Percentiles rank a stretch among this genome's conserved stretches.
Evolutionary conservation across 1,284 basidiomycete species (phyloP).

Genomic region (Melanopsichium pennsylvanicum): DNA sequence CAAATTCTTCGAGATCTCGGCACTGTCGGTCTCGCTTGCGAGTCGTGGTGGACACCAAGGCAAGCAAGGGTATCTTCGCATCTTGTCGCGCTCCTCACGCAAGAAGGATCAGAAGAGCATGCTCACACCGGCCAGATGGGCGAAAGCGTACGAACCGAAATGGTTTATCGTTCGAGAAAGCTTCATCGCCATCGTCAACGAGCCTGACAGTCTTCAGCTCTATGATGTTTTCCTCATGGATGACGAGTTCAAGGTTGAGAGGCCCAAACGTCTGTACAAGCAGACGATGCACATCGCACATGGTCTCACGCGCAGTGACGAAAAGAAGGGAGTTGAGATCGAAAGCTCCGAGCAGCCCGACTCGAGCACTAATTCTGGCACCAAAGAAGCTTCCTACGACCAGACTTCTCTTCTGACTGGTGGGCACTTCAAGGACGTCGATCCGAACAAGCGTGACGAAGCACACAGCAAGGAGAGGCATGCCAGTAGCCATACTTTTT

Average conservation of each 20-base stretch:
- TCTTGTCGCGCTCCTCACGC: constrained; percentile 67
- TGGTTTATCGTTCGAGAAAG: constrained; percentile 96
- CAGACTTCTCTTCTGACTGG: constrained; percentile 57
- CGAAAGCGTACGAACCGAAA: constrained; percentile 74
- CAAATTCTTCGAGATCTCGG: constrained; percentile 93
- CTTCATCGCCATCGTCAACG: constrained; percentile 85
- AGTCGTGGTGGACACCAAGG: constrained; percentile 78
- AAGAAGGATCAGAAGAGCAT: constrained; percentile 68
- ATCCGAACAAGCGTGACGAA: constrained; percentile 29
- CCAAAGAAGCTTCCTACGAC: constrained; percentile 42
- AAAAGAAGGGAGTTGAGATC: constrained; percentile 16
- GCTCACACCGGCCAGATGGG: constrained; percentile 71
- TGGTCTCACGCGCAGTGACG: constrained; percentile 44
- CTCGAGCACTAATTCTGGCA: neutral
- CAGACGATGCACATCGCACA: constrained; percentile 61
- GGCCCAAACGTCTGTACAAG: constrained; percentile 67
- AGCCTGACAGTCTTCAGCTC: constrained; percentile 76
- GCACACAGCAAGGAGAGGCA: constrained; percentile 49
- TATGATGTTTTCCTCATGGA: constrained; percentile 97
- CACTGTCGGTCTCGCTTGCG: constrained; percentile 83
- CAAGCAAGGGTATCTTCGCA: constrained; percentile 84
- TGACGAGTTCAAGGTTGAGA: constrained; percentile 83
- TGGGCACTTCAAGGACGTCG: constrained; percentile 52
- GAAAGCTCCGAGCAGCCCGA: constrained; percentile 47
- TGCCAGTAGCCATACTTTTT: constrained; percentile 83